A percentile compares a stretch with the other conserved stretches of the same genome.
Conservation (phyloP, 371 early-diverging fungal genomes). For the Mortierella sp. region DNA sequence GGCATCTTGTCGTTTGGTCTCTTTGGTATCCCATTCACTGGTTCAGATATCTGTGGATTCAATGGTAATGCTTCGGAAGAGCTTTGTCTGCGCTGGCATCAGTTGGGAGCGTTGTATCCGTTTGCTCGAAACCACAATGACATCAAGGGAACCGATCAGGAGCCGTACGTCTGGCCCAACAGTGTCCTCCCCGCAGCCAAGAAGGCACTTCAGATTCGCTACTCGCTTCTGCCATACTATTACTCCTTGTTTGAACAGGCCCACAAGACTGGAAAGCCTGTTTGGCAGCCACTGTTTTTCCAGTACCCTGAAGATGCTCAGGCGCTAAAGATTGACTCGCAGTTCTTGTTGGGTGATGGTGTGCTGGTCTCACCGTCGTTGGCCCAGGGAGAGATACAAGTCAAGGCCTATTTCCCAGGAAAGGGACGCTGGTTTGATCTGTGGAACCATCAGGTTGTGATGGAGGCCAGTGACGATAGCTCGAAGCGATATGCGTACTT, state of each 20-base stretch:
- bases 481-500: slow-evolving; percentile 26
- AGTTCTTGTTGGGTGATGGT: slow-evolving; percentile 68
- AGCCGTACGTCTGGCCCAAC: slow-evolving; percentile 66
- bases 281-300: slow-evolving; percentile 68
- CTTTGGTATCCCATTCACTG: slow-evolving; percentile 75
- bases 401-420: slow-evolving; percentile 63
- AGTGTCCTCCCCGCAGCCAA: slow-evolving; percentile 60
- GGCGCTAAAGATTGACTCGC: slow-evolving; percentile 59
- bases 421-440: slow-evolving; percentile 64
- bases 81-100: slow-evolving; percentile 76
- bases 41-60: slow-evolving; percentile 79
- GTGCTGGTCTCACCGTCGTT: slow-evolving; percentile 71
- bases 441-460: slow-evolving; percentile 33
- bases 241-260: slow-evolving; percentile 70
- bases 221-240: slow-evolving; percentile 71
- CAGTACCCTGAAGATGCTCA: slow-evolving; percentile 61
- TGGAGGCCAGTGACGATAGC: slow-evolving; percentile 6
- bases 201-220: slow-evolving; percentile 65
- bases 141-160: slow-evolving; percentile 60
- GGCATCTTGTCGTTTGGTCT: slow-evolving; percentile 71
- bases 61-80: slow-evolving; percentile 64
- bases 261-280: slow-evolving; percentile 58
- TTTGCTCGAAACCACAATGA: slow-evolving; percentile 76
- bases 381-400: slow-evolving; percentile 48
- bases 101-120: slow-evolving; percentile 82